Percentiles rank a stretch among this genome's conserved stretches.
phyloP scores from a whole-genome alignment of 805 yeast genomes.

The Candida xiaguanensis region DNA sequence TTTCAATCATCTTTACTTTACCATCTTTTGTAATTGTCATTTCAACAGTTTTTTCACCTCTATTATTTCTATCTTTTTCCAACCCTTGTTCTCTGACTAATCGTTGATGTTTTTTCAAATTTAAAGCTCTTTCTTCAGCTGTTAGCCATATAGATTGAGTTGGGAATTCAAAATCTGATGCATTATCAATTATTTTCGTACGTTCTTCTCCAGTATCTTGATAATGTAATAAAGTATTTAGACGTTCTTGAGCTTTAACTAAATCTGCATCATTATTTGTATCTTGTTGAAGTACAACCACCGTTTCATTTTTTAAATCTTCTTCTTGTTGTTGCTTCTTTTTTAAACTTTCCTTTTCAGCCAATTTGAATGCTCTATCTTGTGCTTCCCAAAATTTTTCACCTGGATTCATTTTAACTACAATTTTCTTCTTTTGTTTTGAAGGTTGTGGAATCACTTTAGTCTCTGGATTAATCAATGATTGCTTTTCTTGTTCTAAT shows the following conservation, averaged over 20 bases:
- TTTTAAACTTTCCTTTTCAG: slow-evolving; percentile 44
- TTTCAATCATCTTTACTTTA: slow-evolving; percentile 64
- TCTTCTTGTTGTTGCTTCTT: slow-evolving; percentile 25
- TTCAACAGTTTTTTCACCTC: slow-evolving; percentile 71
- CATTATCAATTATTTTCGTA: slow-evolving; percentile 89
- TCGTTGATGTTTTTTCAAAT: slow-evolving; percentile 81
- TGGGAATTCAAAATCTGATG: slow-evolving; percentile 78
- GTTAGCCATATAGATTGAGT: slow-evolving; percentile 72
- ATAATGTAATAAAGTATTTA: slow-evolving; percentile 70
- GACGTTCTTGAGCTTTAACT: slow-evolving; percentile 63
- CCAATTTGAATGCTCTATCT: slow-evolving; percentile 56
- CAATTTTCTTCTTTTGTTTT: slow-evolving; percentile 41
- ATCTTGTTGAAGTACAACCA: slow-evolving; percentile 16
- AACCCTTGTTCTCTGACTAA: slow-evolving; percentile 62
- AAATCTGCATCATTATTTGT: slow-evolving; percentile 54
- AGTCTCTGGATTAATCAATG: slow-evolving; percentile 26
- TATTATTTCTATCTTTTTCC: slow-evolving; percentile 60
- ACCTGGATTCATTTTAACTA: slow-evolving; percentile 53
- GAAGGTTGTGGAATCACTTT: slow-evolving; percentile 12
- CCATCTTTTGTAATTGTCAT: slow-evolving; percentile 73
- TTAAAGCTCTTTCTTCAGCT: slow-evolving; percentile 79
- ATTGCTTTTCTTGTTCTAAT: slow-evolving; percentile 51
- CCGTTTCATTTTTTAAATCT: slow-evolving; percentile 38
- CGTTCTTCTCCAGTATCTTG: slow-evolving; percentile 88
- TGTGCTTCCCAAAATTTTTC: slow-evolving; percentile 66